Evolutionary conservation across 2,329 filamentous ascomycete genomes (phyloP).

Genomic region (Zymoseptoria passerinii): DNA sequence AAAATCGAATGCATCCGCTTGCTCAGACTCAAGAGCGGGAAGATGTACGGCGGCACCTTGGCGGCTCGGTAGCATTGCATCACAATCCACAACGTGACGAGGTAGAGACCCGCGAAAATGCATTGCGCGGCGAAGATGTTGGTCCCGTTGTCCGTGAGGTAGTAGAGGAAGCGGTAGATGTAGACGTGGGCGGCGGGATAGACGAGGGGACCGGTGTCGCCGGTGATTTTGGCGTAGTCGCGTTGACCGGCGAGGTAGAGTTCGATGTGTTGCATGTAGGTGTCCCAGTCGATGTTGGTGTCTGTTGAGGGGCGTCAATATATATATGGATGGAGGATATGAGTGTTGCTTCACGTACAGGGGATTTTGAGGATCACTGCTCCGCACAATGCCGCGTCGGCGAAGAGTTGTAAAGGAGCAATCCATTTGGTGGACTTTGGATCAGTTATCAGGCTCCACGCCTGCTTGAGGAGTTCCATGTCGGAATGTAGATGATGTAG

Average conservation of each 20-base stretch:
- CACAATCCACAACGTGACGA: conserved; percentile 65
- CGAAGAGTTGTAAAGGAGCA: conserved; percentile 55
- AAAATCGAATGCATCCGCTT: conserved; percentile 94
- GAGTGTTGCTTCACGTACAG: conserved; percentile 49
- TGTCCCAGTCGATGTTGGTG: conserved; percentile 95
- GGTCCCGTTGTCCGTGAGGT: conserved; percentile 64
- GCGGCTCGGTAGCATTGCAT: conserved; percentile 74
- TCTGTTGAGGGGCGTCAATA: conserved; percentile 44
- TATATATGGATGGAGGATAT: neutral
- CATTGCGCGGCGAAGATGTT: conserved; percentile 76
- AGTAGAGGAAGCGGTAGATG: conserved; percentile 73
- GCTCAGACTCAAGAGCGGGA: conserved; percentile 76
- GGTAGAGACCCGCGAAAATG: conserved; percentile 72
- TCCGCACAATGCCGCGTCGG: conserved; percentile 63
- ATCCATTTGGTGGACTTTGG: conserved; percentile 55
- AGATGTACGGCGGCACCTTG: conserved; percentile 76
- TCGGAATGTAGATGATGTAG: neutral
- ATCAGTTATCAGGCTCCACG: conserved; percentile 41
- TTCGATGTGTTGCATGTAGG: conserved; percentile 89
- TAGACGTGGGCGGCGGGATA: conserved; percentile 94
- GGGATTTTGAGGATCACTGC: conserved; percentile 73
- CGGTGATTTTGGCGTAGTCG: conserved; percentile 77
- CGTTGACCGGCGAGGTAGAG: conserved; percentile 76
- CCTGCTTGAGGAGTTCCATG: conserved; percentile 33
- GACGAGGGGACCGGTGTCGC: conserved; percentile 84